Evolutionary conservation across 352 stramenopile genomes (phyloP).

Genomic region (Globisporangium heterothallicum): DNA sequence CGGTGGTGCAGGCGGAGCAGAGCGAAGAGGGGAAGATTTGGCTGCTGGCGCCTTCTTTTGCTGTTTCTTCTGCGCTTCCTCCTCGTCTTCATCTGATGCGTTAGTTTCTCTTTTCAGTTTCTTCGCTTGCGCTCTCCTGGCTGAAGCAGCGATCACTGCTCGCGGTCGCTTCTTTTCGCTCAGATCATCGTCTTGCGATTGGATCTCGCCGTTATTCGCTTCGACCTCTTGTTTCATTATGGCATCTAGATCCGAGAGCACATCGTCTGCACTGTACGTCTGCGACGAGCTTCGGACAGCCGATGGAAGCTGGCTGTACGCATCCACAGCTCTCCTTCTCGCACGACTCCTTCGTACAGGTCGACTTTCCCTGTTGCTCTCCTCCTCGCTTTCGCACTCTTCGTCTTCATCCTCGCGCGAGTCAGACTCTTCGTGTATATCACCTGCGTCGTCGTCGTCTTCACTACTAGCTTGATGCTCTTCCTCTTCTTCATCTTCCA

Average conservation of each 20-base stretch:
- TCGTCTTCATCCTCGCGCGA: conserved; percentile 16
- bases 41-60: background rate
- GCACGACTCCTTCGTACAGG: conserved; percentile 3
- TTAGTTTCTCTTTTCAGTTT: background rate
- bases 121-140: background rate
- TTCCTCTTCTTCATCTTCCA: conserved; percentile 16
- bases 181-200: background rate
- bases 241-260: conserved; percentile 36
- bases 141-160: background rate
- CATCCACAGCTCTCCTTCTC: conserved; percentile 21
- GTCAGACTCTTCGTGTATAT: conserved; percentile 1
- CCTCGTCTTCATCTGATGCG: background rate
- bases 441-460: background rate
- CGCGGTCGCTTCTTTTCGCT: background rate
- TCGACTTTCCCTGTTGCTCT: conserved; percentile 2
- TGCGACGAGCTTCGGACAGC: conserved; percentile 21
- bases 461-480: conserved; percentile 6
- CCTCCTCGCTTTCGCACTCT: conserved; percentile 9
- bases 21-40: background rate
- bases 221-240: conserved; percentile 36
- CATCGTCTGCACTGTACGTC: conserved; percentile 34
- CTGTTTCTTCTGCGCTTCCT: background rate
- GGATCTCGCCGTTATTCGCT: conserved; percentile 14
- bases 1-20: background rate
- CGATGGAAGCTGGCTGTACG: conserved; percentile 30